A percentile compares a stretch with the other conserved stretches of the same genome.
phyloP scores from a whole-genome alignment of 2,329 filamentous ascomycete species.

The Microsporum canis region DNA sequence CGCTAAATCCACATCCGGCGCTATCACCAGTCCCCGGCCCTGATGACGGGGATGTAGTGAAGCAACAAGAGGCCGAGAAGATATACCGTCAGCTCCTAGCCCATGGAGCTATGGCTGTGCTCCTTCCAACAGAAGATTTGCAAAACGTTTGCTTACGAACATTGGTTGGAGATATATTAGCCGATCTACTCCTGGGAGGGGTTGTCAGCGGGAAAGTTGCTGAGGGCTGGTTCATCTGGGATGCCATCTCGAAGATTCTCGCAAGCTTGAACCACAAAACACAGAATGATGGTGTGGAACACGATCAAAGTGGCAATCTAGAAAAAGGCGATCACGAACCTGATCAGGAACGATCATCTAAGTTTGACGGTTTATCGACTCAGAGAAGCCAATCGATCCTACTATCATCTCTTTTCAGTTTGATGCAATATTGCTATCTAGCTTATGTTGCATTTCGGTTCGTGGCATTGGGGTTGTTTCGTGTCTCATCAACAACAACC shows the following conservation, averaged over 20 bases:
- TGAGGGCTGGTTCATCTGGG: constrained; percentile 83
- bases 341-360: constrained; percentile 9
- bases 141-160: constrained; percentile 76
- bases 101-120: constrained; percentile 64
- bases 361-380: constrained; percentile 17
- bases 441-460: constrained; percentile 54
- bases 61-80: constrained; percentile 65
- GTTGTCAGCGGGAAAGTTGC: constrained; percentile 67
- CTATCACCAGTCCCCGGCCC: constrained; percentile 62
- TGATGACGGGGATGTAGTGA: constrained; percentile 40
- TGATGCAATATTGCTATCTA: constrained; percentile 42
- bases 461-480: constrained; percentile 52
- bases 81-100: constrained; percentile 82
- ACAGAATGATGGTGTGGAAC: constrained; percentile 23
- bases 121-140: constrained; percentile 85
- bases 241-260: constrained; percentile 62
- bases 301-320: neutral
- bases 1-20: constrained; percentile 67
- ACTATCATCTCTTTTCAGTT: constrained; percentile 38
- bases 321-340: constrained; percentile 10
- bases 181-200: constrained; percentile 79
- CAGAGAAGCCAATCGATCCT: constrained; percentile 24
- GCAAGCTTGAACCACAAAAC: constrained; percentile 30
- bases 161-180: constrained; percentile 75
- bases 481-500: constrained; percentile 53